Evolutionary conservation across 352 stramenopile genomes (phyloP), one percentile per base, ranked within the genome.

Genomic region (Phytophthora cactorum): DNA sequence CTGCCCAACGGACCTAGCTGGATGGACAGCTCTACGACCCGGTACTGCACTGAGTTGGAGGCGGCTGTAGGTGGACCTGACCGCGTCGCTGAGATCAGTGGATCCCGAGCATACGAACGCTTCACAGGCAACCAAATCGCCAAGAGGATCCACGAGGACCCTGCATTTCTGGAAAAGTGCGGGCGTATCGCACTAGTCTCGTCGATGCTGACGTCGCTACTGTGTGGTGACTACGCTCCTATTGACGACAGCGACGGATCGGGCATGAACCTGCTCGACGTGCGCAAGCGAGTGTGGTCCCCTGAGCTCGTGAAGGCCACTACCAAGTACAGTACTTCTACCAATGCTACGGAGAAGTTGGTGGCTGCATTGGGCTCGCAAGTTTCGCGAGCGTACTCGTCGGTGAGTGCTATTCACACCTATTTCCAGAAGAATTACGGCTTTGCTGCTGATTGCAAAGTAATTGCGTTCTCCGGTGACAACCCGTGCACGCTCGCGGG

Each of bases 121-220:
- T 96, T 96, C 64, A 96, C 82, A 0, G 86, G 84, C 29, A 92
- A 88, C 62, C 88, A 96, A 67, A 90, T 92, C 46, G 77, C 78
- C 32, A 90, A 90, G 66, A 52, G 71, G 2, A 75, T 89, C 38
- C 47, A 83, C 17, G 71, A 90, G 27, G 71, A 88, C 22, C 51
- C 78, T 3, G 55, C 15, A 8, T 84, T 89, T 25, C 31, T 92
- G 17, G 74, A 82, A 17, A 65, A 68, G 3, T 80, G 78, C 11
- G 79, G 74, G 0, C 79, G 79, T 29, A 79, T 91, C 29, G 75
- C 77, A 29, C 72, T 91, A 9, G 78, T 87, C 7, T 93, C 85
- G 14, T 93, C 85, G 0, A 81, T 92, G 74, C 54, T 96, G 39
- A 93, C 89, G 17, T 94, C 86, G 36, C 59, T 95, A 17, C 45